These are phyloP conservation scores for Clonostachys sp. DNA, from an alignment of 2,329 filamentous ascomycete species.

Conservation along the genomic window DNA sequence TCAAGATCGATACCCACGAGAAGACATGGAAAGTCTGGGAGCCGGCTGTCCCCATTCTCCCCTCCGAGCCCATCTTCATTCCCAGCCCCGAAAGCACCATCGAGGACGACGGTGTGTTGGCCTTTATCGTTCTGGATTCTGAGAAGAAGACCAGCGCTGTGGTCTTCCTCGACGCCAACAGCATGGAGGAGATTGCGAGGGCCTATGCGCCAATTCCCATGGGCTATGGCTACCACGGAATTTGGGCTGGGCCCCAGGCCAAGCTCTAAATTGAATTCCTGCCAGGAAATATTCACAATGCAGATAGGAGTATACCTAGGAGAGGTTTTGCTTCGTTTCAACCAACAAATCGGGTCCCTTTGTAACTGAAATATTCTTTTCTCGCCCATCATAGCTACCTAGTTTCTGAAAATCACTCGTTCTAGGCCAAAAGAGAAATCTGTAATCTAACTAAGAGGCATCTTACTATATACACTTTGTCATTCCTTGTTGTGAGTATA, in stretches of 20 bases:
- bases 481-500: no score
- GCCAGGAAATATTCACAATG: no score
- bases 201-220: conserved; percentile 58
- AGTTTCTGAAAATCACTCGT: no score
- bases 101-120: conserved; percentile 60
- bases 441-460: no score
- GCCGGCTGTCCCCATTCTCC: conserved; percentile 51
- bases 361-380: no score
- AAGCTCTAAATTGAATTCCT: no score
- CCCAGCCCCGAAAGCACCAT: conserved; percentile 25
- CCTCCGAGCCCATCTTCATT: conserved; percentile 67
- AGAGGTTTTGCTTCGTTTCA: no score
- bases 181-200: conserved; percentile 58
- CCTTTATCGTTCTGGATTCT: conserved; percentile 62
- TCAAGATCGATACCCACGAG: conserved; percentile 60
- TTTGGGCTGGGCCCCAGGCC: conserved; percentile 5
- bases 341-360: no score
- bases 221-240: conserved; percentile 61
- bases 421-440: no score
- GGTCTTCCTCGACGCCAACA: conserved; percentile 57
- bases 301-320: no score
- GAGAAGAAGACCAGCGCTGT: conserved; percentile 54
- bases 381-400: no score
- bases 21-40: conserved; percentile 51
- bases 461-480: no score